phyloP scores from a whole-genome alignment of 1,284 basidiomycete genomes.

The Rhodotorula sp. region DNA sequence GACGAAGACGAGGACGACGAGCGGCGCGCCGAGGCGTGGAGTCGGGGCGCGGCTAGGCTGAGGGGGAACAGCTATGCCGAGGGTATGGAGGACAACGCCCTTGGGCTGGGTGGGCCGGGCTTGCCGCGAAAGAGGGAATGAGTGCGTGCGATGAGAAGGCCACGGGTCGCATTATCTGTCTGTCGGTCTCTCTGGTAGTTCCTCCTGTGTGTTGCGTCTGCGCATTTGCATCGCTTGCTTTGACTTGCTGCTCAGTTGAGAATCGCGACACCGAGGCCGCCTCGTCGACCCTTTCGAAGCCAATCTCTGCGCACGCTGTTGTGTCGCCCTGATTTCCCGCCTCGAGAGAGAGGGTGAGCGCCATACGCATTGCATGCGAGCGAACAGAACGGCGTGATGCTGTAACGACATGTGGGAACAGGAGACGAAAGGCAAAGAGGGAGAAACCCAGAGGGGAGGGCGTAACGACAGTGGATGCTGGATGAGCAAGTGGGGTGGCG shows the following conservation, averaged over 20 bases:
- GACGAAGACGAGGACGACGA: neutral
- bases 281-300: too few relatives aligned
- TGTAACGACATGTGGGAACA: neutral
- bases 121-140: too few relatives aligned
- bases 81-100: neutral
- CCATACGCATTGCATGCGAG: neutral
- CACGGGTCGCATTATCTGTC: too few relatives aligned
- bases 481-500: neutral
- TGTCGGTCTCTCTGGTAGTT: too few relatives aligned
- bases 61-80: neutral
- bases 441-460: neutral
- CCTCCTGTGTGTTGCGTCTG: too few relatives aligned
- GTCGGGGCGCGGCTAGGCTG: neutral
- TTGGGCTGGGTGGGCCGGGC: neutral
- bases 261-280: too few relatives aligned
- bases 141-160: too few relatives aligned
- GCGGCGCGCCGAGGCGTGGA: neutral
- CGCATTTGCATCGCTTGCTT: too few relatives aligned
- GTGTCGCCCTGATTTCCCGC: too few relatives aligned
- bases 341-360: neutral
- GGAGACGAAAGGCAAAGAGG: neutral
- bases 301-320: too few relatives aligned
- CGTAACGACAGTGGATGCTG: conserved; percentile 10
- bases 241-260: too few relatives aligned
- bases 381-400: neutral